These are phyloP conservation scores for Ceratocystis albifundus DNA, from an alignment of 2,329 filamentous ascomycete genomes.

Conservation along the genomic window DNA sequence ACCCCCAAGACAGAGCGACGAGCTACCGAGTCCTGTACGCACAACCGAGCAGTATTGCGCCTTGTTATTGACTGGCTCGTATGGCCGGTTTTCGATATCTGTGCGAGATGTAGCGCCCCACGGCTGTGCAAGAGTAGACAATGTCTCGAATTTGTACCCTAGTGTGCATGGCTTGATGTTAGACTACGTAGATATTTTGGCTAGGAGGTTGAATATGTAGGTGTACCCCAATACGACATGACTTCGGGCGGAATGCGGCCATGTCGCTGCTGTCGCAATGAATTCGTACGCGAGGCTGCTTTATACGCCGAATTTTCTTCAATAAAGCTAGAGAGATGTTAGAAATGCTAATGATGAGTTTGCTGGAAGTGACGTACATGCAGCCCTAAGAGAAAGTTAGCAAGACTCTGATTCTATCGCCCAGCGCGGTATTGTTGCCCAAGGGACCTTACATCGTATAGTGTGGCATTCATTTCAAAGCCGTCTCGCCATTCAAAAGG, in stretches of 20 bases:
- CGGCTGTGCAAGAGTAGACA: conserved; percentile 61
- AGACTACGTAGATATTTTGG: not conserved
- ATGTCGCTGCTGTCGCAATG: conserved; percentile 36
- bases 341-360: not conserved
- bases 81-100: conserved; percentile 64
- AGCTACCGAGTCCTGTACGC: conserved; percentile 69
- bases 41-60: conserved; percentile 95
- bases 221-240: conserved; percentile 83
- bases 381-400: conserved; percentile 34
- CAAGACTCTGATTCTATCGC: not conserved
- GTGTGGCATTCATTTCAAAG: conserved; percentile 92
- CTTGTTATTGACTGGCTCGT: conserved; percentile 69
- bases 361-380: conserved; percentile 36
- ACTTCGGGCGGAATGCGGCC: conserved; percentile 53
- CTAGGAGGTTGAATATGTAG: not conserved
- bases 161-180: conserved; percentile 10
- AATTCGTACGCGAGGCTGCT: conserved; percentile 46
- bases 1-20: conserved; percentile 70
- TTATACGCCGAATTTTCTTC: conserved; percentile 80
- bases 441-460: conserved; percentile 56
- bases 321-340: conserved; percentile 53
- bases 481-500: conserved; percentile 75
- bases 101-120: conserved; percentile 64
- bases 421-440: too few species aligned
- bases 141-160: conserved; percentile 95